Evolutionary conservation across 805 yeast genomes (phyloP), one percentile per base, ranked within the genome.

Genomic region (Barnettozyma californica): DNA sequence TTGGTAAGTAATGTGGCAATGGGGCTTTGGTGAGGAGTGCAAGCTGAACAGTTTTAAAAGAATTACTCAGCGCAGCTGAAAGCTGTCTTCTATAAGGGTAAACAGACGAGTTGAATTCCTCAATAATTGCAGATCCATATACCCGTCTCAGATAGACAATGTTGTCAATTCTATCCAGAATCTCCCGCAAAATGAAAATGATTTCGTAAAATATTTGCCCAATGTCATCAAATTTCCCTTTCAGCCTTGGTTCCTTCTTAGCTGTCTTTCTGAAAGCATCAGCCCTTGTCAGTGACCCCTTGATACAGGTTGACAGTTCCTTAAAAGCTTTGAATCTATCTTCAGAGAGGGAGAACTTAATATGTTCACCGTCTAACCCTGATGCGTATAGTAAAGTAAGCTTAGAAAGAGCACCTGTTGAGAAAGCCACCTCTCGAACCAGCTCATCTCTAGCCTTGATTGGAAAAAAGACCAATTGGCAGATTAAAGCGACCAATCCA

Each of bases 1-100:
- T 74, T 2, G 81, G 80, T 18, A 76, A 47, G 54, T 66, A 75
- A 51, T 75, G 80, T 2, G 81, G 81, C 25, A 77, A 47, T 2
- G 81, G 80, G 1, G 69, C 58, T 50, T 75, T 76, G 39, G 65
- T 72, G 7, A 58, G 43, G n/a, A 75, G 56, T 0, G 79, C 76
- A 35, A 67, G 68, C 48, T 73, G 72, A 13, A 75, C 62, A 9
- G 76, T 71, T 36, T 76, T 65, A 56, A 75, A 56, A 4, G 65
- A 47, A 44, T 68, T 63, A 16, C 65, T 60, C 36, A 76, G 51
- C 9, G 75, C 66, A 8, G 74, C 78, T 5, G 68, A 68, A 9
- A 69, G 51, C 47, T 76, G 78, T 44, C 78, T 60, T 56, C 80
- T 62, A 49, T 76, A 74, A 0, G 72, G 68, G 48, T 68, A 61